Percentiles rank a stretch among this genome's conserved stretches.
phyloP scores from a whole-genome alignment of 2,329 filamentous ascomycete genomes.

The Ophiostoma fasciatum region DNA sequence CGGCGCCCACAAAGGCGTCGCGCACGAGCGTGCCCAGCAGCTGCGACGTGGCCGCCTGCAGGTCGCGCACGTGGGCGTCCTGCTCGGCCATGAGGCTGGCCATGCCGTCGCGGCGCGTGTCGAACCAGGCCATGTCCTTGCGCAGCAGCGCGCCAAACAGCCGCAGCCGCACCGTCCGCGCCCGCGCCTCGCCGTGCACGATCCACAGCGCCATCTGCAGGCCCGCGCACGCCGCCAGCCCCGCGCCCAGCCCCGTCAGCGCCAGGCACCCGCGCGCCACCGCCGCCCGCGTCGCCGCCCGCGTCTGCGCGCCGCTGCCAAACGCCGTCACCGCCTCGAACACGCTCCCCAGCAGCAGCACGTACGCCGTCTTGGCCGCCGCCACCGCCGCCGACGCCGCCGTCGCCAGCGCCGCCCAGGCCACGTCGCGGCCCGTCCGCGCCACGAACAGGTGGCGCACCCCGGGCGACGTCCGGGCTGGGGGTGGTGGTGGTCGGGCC shows the following conservation, averaged over 20 bases:
- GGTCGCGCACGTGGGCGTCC: slow-evolving; percentile 64
- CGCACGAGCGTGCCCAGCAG: slow-evolving; percentile 57
- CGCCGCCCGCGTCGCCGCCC: slow-evolving; percentile 33
- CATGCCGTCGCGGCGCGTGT: slow-evolving; percentile 55
- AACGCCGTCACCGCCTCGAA: slow-evolving; percentile 58
- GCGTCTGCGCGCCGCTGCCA: slow-evolving; percentile 28
- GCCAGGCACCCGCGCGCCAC: slow-evolving; percentile 47
- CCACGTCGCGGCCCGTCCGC: slow-evolving; percentile 44
- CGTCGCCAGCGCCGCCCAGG: slow-evolving; percentile 38
- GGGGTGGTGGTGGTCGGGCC: no score
- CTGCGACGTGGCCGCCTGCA: slow-evolving; percentile 68
- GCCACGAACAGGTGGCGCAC: slow-evolving; percentile 49
- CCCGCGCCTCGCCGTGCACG: slow-evolving; percentile 68
- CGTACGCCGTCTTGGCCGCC: slow-evolving; percentile 46
- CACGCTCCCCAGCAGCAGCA: slow-evolving; percentile 58
- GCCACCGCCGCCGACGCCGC: slow-evolving; percentile 44
- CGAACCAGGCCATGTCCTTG: slow-evolving; percentile 72
- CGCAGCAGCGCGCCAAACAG: slow-evolving; percentile 56
- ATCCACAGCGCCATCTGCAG: slow-evolving; percentile 58
- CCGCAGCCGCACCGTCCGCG: slow-evolving; percentile 43
- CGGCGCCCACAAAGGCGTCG: slow-evolving; percentile 47
- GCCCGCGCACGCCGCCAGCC: slow-evolving; percentile 52
- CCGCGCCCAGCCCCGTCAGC: slow-evolving; percentile 46
- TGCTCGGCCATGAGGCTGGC: slow-evolving; percentile 55
- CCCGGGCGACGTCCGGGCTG: slow-evolving; percentile 9